phyloP scores from a whole-genome alignment of 495 filamentous ascomycete species.

The Penicillium coffeae region DNA sequence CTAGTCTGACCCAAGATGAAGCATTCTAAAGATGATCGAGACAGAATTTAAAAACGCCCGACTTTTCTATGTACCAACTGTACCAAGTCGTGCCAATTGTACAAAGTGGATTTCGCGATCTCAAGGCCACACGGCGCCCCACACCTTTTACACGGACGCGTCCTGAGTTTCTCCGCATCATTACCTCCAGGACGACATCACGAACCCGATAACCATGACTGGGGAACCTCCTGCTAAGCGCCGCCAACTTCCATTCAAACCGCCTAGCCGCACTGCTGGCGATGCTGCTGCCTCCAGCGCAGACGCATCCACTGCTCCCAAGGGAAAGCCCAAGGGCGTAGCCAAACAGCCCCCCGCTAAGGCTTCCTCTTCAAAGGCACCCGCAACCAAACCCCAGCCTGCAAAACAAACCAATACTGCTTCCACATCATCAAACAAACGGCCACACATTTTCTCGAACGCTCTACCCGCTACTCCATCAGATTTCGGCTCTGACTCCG shows the following conservation, averaged over 20 bases:
- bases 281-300: constrained; percentile 16
- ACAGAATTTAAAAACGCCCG: too few relatives aligned
- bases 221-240: constrained; percentile 41
- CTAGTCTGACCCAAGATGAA: too few relatives aligned
- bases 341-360: constrained; percentile 20
- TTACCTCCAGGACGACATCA: background rate
- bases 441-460: constrained; percentile 12
- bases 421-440: constrained; percentile 5
- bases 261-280: constrained; percentile 37
- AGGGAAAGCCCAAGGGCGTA: constrained; percentile 16
- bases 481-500: constrained; percentile 21
- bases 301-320: constrained; percentile 12
- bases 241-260: constrained; percentile 47
- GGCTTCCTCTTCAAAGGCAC: constrained; percentile 3
- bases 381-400: constrained; percentile 12
- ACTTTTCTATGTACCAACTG: too few relatives aligned
- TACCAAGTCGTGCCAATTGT: too few relatives aligned
- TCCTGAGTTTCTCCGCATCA: background rate
- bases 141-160: background rate
- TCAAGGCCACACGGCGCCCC: too few relatives aligned
- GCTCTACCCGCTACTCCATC: constrained; percentile 9
- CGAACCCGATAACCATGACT: constrained; percentile 24
- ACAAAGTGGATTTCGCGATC: too few relatives aligned
- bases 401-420: constrained; percentile 3
- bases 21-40: too few relatives aligned